Base-by-base conservation (phyloP, 1,139 yeast genomes). In the Magnusiomyces sp. region DNA sequence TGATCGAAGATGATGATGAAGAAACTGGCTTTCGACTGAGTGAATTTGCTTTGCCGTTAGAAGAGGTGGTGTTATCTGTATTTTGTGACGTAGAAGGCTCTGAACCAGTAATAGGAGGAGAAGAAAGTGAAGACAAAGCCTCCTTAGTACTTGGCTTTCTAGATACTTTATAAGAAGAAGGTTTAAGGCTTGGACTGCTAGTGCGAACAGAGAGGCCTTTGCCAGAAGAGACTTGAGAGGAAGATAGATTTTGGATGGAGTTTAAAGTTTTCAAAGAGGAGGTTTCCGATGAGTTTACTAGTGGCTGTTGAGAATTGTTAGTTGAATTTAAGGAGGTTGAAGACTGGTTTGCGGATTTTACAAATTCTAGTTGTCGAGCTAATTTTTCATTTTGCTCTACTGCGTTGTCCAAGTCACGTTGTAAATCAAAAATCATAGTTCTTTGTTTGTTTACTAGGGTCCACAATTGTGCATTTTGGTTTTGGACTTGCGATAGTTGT, bases 401-500 rank as follows among this genome's bases (percentile, higher is more conserved):
- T 2, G 60, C 58, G 6, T 46, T 51, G 38, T 58, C 63, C 20
- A 63, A 53, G 46, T 64, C 67, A 33, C 55, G 50, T 43, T 60
- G 66, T 5, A 63, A 55, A 11, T 62, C 66, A 34, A 59, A 51
- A 46, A 64, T 62, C 58, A 62, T 62, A 17, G 59, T 54, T 29
- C 63, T 58, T 46, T 63, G 67, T 45, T 61, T 58, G 46, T 59
- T 58, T 40, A 63, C 64, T 43, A 63, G 54, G 33, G 58, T 53
- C 65, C 65, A 61, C 39, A 64, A 55, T 49, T 63, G 64, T 1
- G 58, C 46, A 50, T 63, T 63, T 53, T 63, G 64, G 11, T 56
- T 46, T 47, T 59, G 60, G 19, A 60, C 50, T 45, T 58, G 59
- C 2, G 59, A 51, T 17, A 51, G 40, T 29, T 51, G 50, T 36